Evolutionary conservation across 371 early-diverging fungal genomes (phyloP).

Genomic region (Apophysomyces elegans): DNA sequence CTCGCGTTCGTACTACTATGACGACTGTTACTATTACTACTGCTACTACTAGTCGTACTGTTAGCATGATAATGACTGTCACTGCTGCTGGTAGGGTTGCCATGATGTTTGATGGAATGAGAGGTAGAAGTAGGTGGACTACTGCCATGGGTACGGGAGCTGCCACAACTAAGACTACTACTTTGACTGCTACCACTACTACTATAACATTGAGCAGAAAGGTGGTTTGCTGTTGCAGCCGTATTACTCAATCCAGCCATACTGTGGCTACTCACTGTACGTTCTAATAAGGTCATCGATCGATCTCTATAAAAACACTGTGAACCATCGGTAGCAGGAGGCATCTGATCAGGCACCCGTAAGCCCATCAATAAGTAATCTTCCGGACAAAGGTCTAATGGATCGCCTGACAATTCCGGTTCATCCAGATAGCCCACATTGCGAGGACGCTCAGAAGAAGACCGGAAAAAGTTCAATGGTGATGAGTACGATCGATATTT

Average conservation of each 20-base stretch:
- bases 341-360: constrained; percentile 10
- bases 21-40: constrained; percentile 13
- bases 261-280: too few relatives aligned
- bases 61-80: constrained; percentile 8
- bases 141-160: constrained; percentile 11
- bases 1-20: not conserved
- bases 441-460: constrained; percentile 9
- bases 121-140: not conserved
- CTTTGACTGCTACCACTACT: not conserved
- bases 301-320: not conserved
- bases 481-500: not conserved
- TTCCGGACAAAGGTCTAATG: constrained; percentile 5
- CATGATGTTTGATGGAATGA: too few relatives aligned
- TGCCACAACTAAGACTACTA: not conserved
- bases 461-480: not conserved
- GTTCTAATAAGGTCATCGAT: not conserved
- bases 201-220: not conserved
- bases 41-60: constrained; percentile 11
- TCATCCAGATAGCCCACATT: constrained; percentile 4
- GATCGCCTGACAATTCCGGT: constrained; percentile 8
- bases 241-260: too few relatives aligned
- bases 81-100: constrained; percentile 1
- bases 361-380: constrained; percentile 14
- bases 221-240: too few relatives aligned
- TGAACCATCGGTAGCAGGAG: constrained; percentile 2